These are phyloP conservation scores for Basidioascus undulatus DNA, from an alignment of 768 basidiomycete genomes.

Conservation along the genomic window DNA sequence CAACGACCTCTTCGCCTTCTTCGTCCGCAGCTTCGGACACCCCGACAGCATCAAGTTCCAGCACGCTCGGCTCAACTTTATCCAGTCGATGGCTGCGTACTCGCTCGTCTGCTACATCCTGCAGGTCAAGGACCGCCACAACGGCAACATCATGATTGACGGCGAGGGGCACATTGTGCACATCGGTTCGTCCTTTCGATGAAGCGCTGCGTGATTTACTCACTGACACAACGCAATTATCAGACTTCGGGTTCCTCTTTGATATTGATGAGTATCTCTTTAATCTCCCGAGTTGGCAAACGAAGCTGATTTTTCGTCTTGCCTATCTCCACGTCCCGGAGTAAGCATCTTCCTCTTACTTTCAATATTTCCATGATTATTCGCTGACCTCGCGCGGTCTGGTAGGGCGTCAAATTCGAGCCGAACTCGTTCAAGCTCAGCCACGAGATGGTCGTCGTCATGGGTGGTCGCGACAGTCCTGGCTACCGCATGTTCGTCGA, in stretches of 20 bases:
- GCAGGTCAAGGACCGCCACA: conserved; percentile 96
- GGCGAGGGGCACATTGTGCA: conserved; percentile 92
- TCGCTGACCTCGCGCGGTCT: neutral
- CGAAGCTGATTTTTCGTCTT: conserved; percentile 4
- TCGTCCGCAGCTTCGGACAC: conserved; percentile 75
- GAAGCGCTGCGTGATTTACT: neutral
- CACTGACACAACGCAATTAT: conserved; percentile 11
- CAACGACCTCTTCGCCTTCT: conserved; percentile 85
- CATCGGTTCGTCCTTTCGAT: conserved; percentile 36
- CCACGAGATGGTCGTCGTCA: conserved; percentile 92
- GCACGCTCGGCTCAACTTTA: conserved; percentile 76
- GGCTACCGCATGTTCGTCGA: conserved; percentile 87
- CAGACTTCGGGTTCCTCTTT: conserved; percentile 86
- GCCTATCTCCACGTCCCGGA: conserved; percentile 34
- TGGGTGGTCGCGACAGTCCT: conserved; percentile 86
- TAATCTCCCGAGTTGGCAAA: neutral
- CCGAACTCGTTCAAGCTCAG: conserved; percentile 94
- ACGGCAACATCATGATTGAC: conserved; percentile 99
- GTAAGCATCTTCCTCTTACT: too few relatives aligned
- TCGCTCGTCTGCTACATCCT: conserved; percentile 93
- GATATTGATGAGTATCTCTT: conserved; percentile 71
- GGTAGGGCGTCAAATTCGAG: conserved; percentile 91
- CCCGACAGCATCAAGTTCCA: conserved; percentile 77
- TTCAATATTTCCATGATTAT: neutral
- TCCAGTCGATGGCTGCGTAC: conserved; percentile 98